phyloP scores from a whole-genome alignment of 1,284 basidiomycete genomes.

The Mycena sp. region DNA sequence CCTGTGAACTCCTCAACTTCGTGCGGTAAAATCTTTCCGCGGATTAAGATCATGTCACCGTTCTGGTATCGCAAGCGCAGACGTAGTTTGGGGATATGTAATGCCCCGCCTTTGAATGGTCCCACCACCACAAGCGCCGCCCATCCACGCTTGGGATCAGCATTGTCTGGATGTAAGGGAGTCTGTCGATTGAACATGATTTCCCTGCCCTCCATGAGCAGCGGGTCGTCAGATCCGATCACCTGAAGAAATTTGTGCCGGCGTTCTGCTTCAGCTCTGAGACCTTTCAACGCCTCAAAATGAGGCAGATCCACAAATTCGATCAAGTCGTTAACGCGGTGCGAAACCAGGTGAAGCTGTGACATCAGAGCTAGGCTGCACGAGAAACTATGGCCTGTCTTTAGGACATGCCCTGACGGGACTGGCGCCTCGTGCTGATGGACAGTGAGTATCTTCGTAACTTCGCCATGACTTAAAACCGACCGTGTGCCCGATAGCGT shows the following conservation, averaged over 20 bases:
- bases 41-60: slow-evolving; percentile 25
- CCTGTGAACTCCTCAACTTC: slow-evolving; percentile 26
- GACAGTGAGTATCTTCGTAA: background rate
- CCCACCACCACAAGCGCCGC: slow-evolving; percentile 25
- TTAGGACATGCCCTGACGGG: background rate
- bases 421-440: background rate
- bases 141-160: slow-evolving; percentile 26
- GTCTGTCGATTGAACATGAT: slow-evolving; percentile 30
- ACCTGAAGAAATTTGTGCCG: background rate
- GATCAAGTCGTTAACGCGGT: background rate
- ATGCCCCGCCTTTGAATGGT: slow-evolving; percentile 15
- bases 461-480: background rate
- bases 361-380: background rate
- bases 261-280: background rate
- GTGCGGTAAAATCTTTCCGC: slow-evolving; percentile 25
- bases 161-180: slow-evolving; percentile 19
- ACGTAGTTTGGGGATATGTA: slow-evolving; percentile 21
- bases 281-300: background rate
- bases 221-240: slow-evolving; percentile 22
- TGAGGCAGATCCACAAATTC: background rate
- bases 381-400: background rate
- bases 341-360: background rate
- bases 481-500: slow-evolving; percentile 19
- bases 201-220: slow-evolving; percentile 28
- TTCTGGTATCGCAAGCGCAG: slow-evolving; percentile 17